Evolutionary conservation across 2,329 filamentous ascomycete species (phyloP), one percentile per base, ranked within the genome.

Genomic region (Cephalotrichum gorgonifer): DNA sequence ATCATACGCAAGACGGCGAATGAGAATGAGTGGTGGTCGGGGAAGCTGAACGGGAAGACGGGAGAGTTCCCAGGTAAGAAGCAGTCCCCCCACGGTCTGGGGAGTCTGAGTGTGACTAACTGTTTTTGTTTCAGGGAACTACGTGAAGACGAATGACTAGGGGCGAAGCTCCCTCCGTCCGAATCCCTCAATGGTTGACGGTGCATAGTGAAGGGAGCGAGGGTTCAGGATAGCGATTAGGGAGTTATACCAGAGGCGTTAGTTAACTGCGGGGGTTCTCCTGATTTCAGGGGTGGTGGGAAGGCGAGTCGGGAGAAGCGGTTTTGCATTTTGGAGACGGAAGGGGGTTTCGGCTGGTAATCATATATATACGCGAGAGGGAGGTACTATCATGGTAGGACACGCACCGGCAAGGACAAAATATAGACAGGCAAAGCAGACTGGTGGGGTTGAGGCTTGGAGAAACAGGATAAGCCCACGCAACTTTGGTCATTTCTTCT

Each of bases 11-110:
- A 87, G 56, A 95, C 88, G n/a, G 75, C 78, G 54, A 96, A 95
- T 59, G 83, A 88, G 47, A 97, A 98, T 57, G 93, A 98, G 66
- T 98, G 93, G 93, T 98, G 93, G 93, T 83, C 76, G 8, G 93
- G 93, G 33, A 86, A 81, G 62, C 62, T 95, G 48, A 75, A 85
- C 51, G 88, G 86, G 44, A 85, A 84, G 67, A 73, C 86, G 60
- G 93, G 93, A 25, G 91, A 97, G 62, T 98, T 98, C 64, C 93
- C 93, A 69, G 93, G 93, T 95, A 74, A 62, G 80, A 23, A n/a
- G n/a, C n/a, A 17, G 7, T 14, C 28, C 9, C 17, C 41, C 22
- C 12, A 11, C 39, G 30, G 31, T 27, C n/a, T 35, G 14, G 27
- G 6, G 17, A 20, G 15, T 28, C 26, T 23, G 12, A 12, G 17